phyloP scores from a whole-genome alignment of 805 yeast genomes.

The Kazachstania kunashirensis region DNA sequence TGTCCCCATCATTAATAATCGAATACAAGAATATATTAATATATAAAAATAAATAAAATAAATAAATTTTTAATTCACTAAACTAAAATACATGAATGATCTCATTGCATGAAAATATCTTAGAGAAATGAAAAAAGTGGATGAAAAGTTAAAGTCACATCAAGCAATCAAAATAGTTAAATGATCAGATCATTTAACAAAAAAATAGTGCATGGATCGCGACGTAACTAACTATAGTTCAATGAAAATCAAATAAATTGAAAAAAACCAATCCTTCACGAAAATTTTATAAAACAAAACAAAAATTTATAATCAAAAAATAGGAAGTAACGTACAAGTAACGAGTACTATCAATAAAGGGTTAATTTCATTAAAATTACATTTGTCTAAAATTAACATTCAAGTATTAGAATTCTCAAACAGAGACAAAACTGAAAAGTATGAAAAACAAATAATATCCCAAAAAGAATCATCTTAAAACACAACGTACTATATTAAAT shows the following conservation, averaged over 20 bases:
- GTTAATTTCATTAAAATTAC: neutral
- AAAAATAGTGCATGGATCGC: conserved; percentile 23
- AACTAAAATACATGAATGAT: conserved; percentile 15
- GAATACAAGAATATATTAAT: neutral
- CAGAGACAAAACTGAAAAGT: neutral
- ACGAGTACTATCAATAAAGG: conserved; percentile 2
- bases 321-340: neutral
- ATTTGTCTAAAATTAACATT: neutral
- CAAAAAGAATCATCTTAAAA: neutral
- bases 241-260: conserved; percentile 8
- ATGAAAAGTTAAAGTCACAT: conserved; percentile 23
- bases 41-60: neutral
- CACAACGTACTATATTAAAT: neutral
- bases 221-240: conserved; percentile 20
- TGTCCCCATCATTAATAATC: neutral
- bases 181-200: neutral
- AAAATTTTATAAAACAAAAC: neutral
- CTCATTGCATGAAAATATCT: conserved; percentile 20
- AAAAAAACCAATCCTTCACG: neutral
- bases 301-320: neutral
- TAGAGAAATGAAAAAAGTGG: conserved; percentile 14
- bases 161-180: conserved; percentile 15
- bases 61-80: neutral
- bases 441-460: neutral
- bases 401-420: neutral